Conservation (phyloP, 768 basidiomycete genomes). For the Sporobolomyces roseus region DNA sequence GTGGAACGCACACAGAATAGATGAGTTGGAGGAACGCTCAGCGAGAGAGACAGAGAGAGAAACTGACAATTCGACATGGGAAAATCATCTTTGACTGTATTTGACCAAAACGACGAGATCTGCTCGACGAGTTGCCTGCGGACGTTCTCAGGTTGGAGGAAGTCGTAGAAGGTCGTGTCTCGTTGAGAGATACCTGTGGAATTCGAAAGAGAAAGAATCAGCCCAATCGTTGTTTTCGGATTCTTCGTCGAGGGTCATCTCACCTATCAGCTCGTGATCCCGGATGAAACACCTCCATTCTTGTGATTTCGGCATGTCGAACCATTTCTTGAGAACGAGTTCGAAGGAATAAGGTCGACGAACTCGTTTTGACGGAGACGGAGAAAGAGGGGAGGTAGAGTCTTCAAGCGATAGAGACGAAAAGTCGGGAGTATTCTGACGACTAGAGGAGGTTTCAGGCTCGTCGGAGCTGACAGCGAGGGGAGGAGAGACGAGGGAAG, state of each 20-base stretch:
- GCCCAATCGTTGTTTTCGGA: too few relatives aligned
- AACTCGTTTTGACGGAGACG: not conserved
- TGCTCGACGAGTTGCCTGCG: constrained; percentile 57
- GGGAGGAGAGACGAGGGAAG: too few relatives aligned
- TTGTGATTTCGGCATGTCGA: constrained; percentile 72
- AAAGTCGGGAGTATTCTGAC: constrained; percentile 25
- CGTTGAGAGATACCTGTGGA: constrained; percentile 73
- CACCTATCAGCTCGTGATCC: constrained; percentile 67
- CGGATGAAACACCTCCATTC: constrained; percentile 90
- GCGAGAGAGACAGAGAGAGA: not conserved
- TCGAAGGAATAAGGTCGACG: constrained; percentile 56
- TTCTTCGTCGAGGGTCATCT: constrained; percentile 11
- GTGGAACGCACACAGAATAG: too few relatives aligned
- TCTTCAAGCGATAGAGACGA: constrained; percentile 11
- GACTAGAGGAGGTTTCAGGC: not conserved
- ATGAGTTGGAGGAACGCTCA: too few relatives aligned
- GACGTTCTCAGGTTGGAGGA: constrained; percentile 64
- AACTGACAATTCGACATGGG: constrained; percentile 63
- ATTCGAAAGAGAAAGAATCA: not conserved
- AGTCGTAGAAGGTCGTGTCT: constrained; percentile 83
- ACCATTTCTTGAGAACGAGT: constrained; percentile 86
- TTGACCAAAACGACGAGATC: constrained; percentile 64
- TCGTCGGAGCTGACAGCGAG: too few relatives aligned
- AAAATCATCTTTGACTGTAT: constrained; percentile 63
- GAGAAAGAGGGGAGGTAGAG: not conserved